Evolutionary conservation across 2,329 filamentous ascomycete species (phyloP).

Genomic region (Sclerotinia glacialis): DNA sequence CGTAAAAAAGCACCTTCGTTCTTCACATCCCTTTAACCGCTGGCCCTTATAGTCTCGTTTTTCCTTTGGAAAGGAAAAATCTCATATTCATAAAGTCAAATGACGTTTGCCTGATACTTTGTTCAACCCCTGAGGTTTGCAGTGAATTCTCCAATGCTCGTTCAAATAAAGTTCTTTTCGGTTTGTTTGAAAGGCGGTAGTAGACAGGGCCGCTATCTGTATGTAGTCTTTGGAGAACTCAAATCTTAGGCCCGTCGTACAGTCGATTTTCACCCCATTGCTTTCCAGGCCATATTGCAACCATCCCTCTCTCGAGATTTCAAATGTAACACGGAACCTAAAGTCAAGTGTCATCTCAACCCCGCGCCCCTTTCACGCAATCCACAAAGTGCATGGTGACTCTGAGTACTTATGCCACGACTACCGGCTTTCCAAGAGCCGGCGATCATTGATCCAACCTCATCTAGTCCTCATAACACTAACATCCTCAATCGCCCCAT

Average conservation of each 20-base stretch:
- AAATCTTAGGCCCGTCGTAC: neutral
- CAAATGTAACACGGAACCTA: neutral
- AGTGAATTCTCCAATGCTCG: neutral
- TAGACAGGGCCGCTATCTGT: neutral
- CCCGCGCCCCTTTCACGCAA: neutral
- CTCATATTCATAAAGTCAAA: neutral
- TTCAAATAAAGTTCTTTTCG: no score
- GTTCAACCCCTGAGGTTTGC: neutral
- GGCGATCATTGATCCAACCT: neutral
- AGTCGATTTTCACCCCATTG: neutral
- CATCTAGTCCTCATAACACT: conserved; percentile 36
- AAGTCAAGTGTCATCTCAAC: neutral
- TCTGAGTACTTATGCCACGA: neutral
- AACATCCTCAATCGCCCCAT: conserved; percentile 49
- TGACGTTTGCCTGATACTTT: neutral
- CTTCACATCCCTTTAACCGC: no score
- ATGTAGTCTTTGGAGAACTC: neutral
- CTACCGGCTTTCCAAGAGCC: neutral
- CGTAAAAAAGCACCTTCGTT: neutral
- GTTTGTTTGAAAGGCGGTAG: neutral
- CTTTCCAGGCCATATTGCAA: neutral
- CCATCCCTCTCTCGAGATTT: neutral
- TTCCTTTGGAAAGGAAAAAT: neutral
- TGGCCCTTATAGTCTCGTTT: neutral
- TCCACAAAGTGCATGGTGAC: neutral